These are phyloP conservation scores for Papiliotrema nemorosa DNA, from an alignment of 1,284 basidiomycete genomes.

Conservation along the genomic window DNA sequence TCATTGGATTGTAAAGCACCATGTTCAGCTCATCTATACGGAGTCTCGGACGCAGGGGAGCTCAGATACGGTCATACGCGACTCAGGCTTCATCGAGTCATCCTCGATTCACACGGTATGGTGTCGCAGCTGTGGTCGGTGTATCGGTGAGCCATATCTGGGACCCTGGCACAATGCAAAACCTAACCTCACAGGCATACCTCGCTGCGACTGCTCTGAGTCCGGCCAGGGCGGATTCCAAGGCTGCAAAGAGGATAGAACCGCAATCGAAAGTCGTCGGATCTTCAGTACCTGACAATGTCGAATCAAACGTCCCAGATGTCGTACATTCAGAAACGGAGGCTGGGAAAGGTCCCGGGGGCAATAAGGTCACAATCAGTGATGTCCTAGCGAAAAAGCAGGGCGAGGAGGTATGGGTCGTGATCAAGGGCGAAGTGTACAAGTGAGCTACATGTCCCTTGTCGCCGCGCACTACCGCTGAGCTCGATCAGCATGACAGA, in stretches of 20 bases:
- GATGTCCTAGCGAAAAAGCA: slow-evolving; percentile 34
- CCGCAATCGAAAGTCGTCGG: neutral
- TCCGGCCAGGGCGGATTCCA: neutral
- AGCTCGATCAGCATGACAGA: slow-evolving; percentile 34
- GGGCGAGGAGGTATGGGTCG: slow-evolving; percentile 40
- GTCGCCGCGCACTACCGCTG: slow-evolving; percentile 1
- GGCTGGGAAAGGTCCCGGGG: slow-evolving; percentile 2
- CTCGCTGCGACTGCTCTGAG: neutral
- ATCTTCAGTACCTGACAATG: slow-evolving; percentile 1
- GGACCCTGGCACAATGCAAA: no score
- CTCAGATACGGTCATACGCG: no score
- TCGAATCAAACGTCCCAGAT: slow-evolving; percentile 6
- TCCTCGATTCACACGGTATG: no score
- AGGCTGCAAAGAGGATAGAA: neutral
- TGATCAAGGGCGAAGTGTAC: slow-evolving; percentile 44
- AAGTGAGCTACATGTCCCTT: slow-evolving; percentile 27
- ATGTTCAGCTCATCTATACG: no score
- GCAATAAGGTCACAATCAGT: slow-evolving; percentile 16
- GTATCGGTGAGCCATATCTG: no score
- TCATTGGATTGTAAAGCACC: no score
- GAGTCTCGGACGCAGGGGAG: no score
- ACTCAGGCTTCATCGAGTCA: no score
- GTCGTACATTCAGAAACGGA: slow-evolving; percentile 5
- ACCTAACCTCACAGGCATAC: slow-evolving; percentile 1
- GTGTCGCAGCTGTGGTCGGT: no score